Evolutionary conservation across 371 early-diverging fungal species (phyloP).

Genomic region (Synchytrium microbalum): DNA sequence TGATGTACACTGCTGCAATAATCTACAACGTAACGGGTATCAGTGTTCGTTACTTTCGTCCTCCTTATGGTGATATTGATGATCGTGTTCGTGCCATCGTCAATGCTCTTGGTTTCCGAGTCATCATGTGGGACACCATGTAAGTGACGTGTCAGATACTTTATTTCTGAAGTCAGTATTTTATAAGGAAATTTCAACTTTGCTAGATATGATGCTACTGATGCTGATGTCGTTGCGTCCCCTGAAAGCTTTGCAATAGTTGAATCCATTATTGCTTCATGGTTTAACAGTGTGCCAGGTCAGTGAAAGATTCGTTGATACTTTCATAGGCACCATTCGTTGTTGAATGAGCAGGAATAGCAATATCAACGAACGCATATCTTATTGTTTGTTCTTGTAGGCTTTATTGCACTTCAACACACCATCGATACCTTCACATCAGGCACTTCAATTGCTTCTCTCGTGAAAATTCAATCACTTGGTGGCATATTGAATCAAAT

Average conservation of each 20-base stretch:
- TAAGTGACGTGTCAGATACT: too few species aligned
- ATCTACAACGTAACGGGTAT: slow-evolving; percentile 30
- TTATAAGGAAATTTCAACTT: too few species aligned
- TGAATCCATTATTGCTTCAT: not conserved
- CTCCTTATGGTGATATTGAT: slow-evolving; percentile 47
- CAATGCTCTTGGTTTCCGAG: slow-evolving; percentile 21
- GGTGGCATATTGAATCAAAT: not conserved
- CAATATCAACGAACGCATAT: too few species aligned
- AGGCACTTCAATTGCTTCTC: not conserved
- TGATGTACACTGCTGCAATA: too few species aligned
- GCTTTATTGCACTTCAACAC: too few species aligned
- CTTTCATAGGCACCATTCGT: too few species aligned
- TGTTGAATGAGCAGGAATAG: too few species aligned
- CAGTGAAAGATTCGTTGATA: too few species aligned
- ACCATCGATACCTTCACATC: not conserved
- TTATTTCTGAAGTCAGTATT: too few species aligned
- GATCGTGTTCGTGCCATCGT: slow-evolving; percentile 34
- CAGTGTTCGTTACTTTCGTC: slow-evolving; percentile 13
- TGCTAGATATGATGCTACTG: too few species aligned
- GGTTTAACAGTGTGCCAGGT: slow-evolving; percentile 12
- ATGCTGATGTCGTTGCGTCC: slow-evolving; percentile 3
- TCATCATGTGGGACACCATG: slow-evolving; percentile 30
- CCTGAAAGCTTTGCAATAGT: not conserved
- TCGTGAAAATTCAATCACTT: not conserved
- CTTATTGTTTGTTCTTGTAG: too few species aligned